Evolutionary conservation across 371 early-diverging fungal genomes (phyloP).

Genomic region (Circinella minor): DNA sequence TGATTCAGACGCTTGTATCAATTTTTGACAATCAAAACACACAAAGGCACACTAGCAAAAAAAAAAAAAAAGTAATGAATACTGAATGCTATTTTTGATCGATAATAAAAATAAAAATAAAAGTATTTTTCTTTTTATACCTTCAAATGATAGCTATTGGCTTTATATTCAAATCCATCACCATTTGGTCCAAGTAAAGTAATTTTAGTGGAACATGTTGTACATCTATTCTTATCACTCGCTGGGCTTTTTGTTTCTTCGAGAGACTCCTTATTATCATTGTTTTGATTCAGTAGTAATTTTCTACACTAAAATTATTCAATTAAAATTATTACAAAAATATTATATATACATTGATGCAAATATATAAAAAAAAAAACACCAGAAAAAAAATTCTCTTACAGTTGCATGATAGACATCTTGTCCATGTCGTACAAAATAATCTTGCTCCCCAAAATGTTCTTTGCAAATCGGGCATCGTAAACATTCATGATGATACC

Average conservation of each 20-base stretch:
- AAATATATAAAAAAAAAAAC: too few relatives aligned
- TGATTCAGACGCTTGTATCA: background rate
- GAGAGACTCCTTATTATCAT: background rate
- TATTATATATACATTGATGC: background rate
- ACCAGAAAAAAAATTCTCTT: background rate
- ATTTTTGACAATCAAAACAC: background rate
- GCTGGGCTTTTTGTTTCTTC: background rate
- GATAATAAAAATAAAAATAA: too few relatives aligned
- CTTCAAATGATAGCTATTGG: background rate
- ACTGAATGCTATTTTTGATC: too few relatives aligned
- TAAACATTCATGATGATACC: slow-evolving; percentile 14
- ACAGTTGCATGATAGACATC: slow-evolving; percentile 11
- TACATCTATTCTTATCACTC: background rate
- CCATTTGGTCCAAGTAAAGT: background rate
- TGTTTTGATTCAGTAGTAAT: background rate
- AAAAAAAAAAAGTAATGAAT: too few relatives aligned
- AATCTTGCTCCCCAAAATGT: slow-evolving; percentile 7
- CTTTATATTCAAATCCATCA: background rate
- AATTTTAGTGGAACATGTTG: background rate
- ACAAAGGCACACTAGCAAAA: background rate
- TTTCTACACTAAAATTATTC: background rate
- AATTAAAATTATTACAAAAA: background rate
- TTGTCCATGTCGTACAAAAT: slow-evolving; percentile 8
- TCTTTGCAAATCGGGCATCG: slow-evolving; percentile 5
- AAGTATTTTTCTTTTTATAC: background rate